Percentiles rank a stretch among this genome's conserved stretches.
Evolutionary conservation across 805 yeast species (phyloP).

Genomic region (Starmerella sp.): DNA sequence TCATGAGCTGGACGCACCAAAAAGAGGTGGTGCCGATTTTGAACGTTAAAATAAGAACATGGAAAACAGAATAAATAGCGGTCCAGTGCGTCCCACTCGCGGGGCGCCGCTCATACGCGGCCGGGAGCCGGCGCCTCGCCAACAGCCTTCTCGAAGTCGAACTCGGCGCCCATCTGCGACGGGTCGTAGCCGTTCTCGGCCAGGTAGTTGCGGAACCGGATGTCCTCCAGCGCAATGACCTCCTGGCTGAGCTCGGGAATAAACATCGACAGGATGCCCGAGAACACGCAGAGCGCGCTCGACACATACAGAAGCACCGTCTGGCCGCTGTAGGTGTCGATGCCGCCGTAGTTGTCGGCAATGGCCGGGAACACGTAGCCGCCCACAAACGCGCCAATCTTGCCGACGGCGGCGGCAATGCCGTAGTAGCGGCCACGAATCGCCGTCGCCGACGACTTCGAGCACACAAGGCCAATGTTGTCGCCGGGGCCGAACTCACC

Average conservation of each 20-base stretch:
- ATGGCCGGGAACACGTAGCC: constrained; percentile 80
- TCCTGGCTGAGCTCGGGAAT: constrained; percentile 77
- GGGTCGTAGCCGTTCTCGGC: constrained; percentile 59
- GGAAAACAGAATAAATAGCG: not conserved
- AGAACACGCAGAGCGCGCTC: constrained; percentile 60
- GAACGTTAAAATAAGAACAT: not conserved
- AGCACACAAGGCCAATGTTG: constrained; percentile 75
- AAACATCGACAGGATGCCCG: constrained; percentile 59
- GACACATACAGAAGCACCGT: constrained; percentile 76
- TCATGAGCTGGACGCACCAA: too few relatives aligned
- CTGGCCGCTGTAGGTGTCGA: constrained; percentile 39
- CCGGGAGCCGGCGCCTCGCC: constrained; percentile 1
- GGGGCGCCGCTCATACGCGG: not conserved
- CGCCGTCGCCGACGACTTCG: constrained; percentile 77
- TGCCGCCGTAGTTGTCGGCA: constrained; percentile 46
- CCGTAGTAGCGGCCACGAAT: constrained; percentile 87
- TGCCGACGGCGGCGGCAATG: constrained; percentile 83
- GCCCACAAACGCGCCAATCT: constrained; percentile 87
- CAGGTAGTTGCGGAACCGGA: constrained; percentile 52
- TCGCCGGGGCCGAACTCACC: constrained; percentile 96
- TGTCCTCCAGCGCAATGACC: constrained; percentile 70
- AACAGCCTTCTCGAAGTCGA: not conserved
- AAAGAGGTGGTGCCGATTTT: too few relatives aligned
- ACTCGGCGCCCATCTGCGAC: constrained; percentile 37
- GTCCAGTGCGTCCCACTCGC: too few relatives aligned